Conservation (phyloP, 176 grass and related monocot genomes). For the Thinopyrum elongatum region DNA sequence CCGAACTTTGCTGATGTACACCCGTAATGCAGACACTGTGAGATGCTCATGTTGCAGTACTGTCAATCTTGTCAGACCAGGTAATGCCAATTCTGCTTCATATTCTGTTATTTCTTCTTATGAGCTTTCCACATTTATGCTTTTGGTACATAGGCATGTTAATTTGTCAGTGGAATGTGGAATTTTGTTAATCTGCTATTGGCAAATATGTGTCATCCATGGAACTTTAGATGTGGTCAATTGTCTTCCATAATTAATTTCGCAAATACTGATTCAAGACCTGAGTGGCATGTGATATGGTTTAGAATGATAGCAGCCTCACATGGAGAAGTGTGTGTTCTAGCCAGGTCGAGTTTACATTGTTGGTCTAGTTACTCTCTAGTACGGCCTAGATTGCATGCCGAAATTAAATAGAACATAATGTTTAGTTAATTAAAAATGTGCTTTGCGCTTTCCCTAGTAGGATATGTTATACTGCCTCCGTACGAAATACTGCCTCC, state of each 20-base stretch:
- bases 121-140: background rate
- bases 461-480: background rate
- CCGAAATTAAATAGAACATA: background rate
- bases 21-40: slow-evolving; percentile 62
- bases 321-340: background rate
- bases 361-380: background rate
- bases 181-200: background rate
- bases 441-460: background rate
- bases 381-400: background rate
- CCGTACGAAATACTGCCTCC: background rate
- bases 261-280: background rate
- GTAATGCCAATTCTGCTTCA: slow-evolving; percentile 26
- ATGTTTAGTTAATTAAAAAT: background rate
- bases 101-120: background rate
- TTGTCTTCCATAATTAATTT: background rate
- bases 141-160: background rate
- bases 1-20: slow-evolving; percentile 88
- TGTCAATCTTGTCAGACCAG: slow-evolving; percentile 80
- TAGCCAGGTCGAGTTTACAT: background rate
- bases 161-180: background rate
- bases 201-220: background rate
- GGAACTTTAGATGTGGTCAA: background rate
- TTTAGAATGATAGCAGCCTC: background rate
- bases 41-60: slow-evolving; percentile 90
- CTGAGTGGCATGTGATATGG: background rate